These are phyloP conservation scores for Debaryomyces fabryi DNA, from an alignment of 1,139 yeast species.

Conservation along the genomic window DNA sequence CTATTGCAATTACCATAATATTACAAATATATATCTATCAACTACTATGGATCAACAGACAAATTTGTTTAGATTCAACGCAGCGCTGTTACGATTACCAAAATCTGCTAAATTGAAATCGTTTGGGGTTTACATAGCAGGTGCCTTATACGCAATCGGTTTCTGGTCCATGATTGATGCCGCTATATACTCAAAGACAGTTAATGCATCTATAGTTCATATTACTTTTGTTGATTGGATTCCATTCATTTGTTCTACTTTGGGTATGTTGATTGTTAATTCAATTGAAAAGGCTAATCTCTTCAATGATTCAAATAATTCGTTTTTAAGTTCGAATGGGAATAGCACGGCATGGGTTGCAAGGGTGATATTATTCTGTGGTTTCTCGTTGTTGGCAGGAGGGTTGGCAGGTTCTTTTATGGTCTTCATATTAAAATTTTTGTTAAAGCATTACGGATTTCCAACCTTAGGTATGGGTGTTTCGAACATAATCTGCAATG, in stretches of 20 bases:
- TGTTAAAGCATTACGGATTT: constrained; percentile 73
- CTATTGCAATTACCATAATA: not conserved
- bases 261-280: constrained; percentile 91
- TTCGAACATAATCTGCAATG: constrained; percentile 80
- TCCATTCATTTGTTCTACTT: constrained; percentile 83
- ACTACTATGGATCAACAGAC: constrained; percentile 37
- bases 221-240: constrained; percentile 94
- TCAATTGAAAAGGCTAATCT: constrained; percentile 86
- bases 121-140: constrained; percentile 73
- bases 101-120: constrained; percentile 73
- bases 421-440: constrained; percentile 80
- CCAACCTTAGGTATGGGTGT: constrained; percentile 97
- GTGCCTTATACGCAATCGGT: constrained; percentile 82
- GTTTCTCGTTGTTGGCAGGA: constrained; percentile 90
- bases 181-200: constrained; percentile 80
- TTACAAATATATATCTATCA: not conserved
- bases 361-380: constrained; percentile 82
- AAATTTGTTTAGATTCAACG: constrained; percentile 54
- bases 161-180: constrained; percentile 91
- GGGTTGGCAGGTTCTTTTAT: constrained; percentile 93
- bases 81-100: constrained; percentile 54
- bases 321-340: constrained; percentile 52
- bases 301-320: constrained; percentile 55
- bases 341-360: constrained; percentile 87
- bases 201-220: constrained; percentile 84